phyloP scores from a whole-genome alignment of 2,329 filamentous ascomycete genomes.

The Pezicula rhizophila region DNA sequence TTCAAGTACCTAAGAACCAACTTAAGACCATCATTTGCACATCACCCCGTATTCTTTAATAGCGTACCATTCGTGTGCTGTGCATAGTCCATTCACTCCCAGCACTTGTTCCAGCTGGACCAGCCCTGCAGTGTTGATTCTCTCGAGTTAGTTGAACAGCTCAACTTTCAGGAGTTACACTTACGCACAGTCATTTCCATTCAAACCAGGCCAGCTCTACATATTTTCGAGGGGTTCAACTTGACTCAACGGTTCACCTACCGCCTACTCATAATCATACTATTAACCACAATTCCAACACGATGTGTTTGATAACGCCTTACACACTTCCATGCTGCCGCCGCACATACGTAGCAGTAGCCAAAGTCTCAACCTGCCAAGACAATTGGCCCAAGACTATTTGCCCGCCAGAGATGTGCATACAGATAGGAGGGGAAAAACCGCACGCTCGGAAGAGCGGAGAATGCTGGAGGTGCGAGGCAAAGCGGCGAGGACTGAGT shows the following conservation, averaged over 20 bases:
- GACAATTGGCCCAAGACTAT: constrained; percentile 19
- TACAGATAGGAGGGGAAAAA: constrained; percentile 9
- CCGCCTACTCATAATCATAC: neutral
- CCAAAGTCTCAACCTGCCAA: constrained; percentile 16
- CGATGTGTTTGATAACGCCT: constrained; percentile 21
- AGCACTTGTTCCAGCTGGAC: no score
- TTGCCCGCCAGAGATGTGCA: constrained; percentile 21
- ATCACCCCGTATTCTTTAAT: no score
- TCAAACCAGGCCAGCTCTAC: neutral
- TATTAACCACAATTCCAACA: neutral
- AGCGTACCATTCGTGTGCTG: no score
- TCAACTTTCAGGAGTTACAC: no score
- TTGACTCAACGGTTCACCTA: neutral
- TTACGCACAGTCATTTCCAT: neutral
- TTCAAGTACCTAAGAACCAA: no score
- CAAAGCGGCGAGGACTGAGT: neutral
- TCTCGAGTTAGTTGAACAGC: no score
- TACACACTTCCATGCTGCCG: constrained; percentile 20
- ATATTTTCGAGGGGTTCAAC: neutral
- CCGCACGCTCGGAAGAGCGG: constrained; percentile 6
- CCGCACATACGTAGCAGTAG: constrained; percentile 17
- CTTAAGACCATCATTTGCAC: no score
- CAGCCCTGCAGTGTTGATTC: no score
- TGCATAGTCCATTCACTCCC: no score
- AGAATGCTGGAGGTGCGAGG: constrained; percentile 22